Percentiles rank a stretch among this genome's conserved stretches.
Evolutionary conservation across 352 stramenopile genomes (phyloP).

Genomic region (Pythium pectinolyticum): DNA sequence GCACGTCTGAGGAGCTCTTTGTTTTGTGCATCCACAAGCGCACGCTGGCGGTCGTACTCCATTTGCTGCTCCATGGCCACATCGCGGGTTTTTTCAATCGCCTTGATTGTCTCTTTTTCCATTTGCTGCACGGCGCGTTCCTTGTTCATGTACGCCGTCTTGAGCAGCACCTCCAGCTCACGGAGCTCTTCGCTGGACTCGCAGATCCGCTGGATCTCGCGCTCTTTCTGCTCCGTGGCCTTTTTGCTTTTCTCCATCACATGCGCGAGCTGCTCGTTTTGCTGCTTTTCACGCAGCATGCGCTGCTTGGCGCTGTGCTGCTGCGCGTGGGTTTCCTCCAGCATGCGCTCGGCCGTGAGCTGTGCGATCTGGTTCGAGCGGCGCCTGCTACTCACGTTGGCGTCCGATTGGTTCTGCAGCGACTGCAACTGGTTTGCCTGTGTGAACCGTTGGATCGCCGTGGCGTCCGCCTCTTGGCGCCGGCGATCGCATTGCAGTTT

Average conservation of each 20-base stretch:
- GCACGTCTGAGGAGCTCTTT: constrained; percentile 54
- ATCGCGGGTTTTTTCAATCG: constrained; percentile 75
- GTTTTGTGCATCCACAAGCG: constrained; percentile 72
- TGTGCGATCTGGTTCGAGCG: constrained; percentile 62
- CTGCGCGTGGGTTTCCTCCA: constrained; percentile 49
- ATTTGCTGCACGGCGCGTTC: constrained; percentile 89
- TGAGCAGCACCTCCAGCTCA: constrained; percentile 87
- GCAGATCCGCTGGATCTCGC: constrained; percentile 90
- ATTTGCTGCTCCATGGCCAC: constrained; percentile 91
- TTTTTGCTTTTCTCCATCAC: constrained; percentile 69
- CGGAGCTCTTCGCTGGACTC: constrained; percentile 89
- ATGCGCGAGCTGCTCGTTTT: constrained; percentile 73
- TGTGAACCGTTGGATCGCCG: constrained; percentile 55
- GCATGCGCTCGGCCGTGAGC: constrained; percentile 66
- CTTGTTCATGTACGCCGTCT: constrained; percentile 94
- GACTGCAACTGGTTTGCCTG: constrained; percentile 58
- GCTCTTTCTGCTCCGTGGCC: constrained; percentile 66
- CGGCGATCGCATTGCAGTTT: constrained; percentile 62
- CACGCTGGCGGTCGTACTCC: constrained; percentile 87
- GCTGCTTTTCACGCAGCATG: constrained; percentile 43
- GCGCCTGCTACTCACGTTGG: constrained; percentile 43
- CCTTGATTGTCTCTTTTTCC: constrained; percentile 75
- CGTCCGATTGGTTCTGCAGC: constrained; percentile 64
- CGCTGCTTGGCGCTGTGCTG: constrained; percentile 29
- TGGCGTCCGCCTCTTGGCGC: constrained; percentile 57